Base-by-base conservation (phyloP, 306 rosid species). In the Gastrolobium bilobum region DNA sequence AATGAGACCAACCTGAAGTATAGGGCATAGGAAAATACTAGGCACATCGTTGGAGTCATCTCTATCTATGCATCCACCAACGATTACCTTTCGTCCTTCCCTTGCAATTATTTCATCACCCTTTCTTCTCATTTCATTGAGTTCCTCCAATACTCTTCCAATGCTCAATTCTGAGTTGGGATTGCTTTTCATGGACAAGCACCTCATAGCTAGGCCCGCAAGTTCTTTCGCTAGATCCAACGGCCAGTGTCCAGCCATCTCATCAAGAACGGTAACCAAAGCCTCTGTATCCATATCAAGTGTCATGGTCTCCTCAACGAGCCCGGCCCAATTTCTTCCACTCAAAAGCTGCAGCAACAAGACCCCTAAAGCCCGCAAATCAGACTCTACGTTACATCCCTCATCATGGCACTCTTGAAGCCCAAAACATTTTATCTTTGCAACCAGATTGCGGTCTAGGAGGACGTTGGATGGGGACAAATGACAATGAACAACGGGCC, bases 201-300 rank as follows among this genome's bases (percentile, higher is more conserved):
- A 94, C 60, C 79, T 78, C 81, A 84, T 8, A 8, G 87, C 97
- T 5, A 92, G 65, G 65, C 66, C 73, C 3, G 76, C 78, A 15
- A 92, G 79, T 10, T 79, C 83, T 58, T 75, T 78, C 4, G 88
- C 93, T 50, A 92, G 66, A 43, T 86, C 90, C 83, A 83, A 69
- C 0, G 97, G 94, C 98, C 97, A 94, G 2, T 64, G 73, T 30
- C 97, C 96, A 1, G 91, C 93, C 80, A 7, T 72, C 56, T 82
- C 77, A 39, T 94, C 96, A 38, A 90, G 61, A 69, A 70, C 82
- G 65, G 26, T 48, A 6, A 68, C 84, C 69, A 90, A 44, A 6
- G 73, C 79, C 0, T 61, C 80, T 63, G 13, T 78, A 9, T 83
- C 88, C 70, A 38, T 76, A 2, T 58, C 81, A 83, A 9, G 3